Evolutionary conservation across 495 filamentous ascomycete genomes (phyloP), one percentile per base, ranked within the genome.

Genomic region (Aspergillus sclerotioniger): DNA sequence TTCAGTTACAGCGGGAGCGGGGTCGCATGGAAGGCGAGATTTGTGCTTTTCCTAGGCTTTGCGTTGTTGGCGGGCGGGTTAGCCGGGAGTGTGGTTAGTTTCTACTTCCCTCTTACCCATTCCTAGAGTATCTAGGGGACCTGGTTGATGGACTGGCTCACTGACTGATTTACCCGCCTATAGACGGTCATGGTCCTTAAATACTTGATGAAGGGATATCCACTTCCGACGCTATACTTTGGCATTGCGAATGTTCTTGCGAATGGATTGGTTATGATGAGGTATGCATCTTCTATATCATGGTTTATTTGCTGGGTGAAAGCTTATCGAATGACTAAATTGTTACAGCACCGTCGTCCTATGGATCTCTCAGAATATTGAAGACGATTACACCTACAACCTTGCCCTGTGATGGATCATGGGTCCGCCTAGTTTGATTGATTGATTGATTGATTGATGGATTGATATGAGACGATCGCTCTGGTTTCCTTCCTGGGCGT

Each of bases 341-440:
- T 25, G 25, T 25, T 55, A 53, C 54, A 96, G 91, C 67, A 90
- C 91, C 39, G 84, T 92, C 44, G 87, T 96, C 3, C 82, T 99
- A 8, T 99, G 95, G 95, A 82, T 99, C 13, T 91, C 89, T 59
- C 95, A 99, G 83, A 99, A 97, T 67, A 96, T 98, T 76, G 95
- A 99, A 76, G 95, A 98, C 65, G 93, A 98, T 73, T 98, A 97
- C 70, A 91, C 91, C 51, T 98, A 98, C 73, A 97, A 91, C 68
- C 78, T 98, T 57, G 87, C 93, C 43, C 81, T 98, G 59, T 97
- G 84, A 51, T 47, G 47, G 10, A 15, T 3, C n/a, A n/a, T n/a
- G n/a, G n/a, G 47, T 12, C 31, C 1, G 25, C 15, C 3, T 31
- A 12, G 21, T 9, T 49, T 20, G 19, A 48, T 25, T 25, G 20